Base-by-base conservation (phyloP, 208 protist genomes). In the Kentomonas sorsogonicus region DNA sequence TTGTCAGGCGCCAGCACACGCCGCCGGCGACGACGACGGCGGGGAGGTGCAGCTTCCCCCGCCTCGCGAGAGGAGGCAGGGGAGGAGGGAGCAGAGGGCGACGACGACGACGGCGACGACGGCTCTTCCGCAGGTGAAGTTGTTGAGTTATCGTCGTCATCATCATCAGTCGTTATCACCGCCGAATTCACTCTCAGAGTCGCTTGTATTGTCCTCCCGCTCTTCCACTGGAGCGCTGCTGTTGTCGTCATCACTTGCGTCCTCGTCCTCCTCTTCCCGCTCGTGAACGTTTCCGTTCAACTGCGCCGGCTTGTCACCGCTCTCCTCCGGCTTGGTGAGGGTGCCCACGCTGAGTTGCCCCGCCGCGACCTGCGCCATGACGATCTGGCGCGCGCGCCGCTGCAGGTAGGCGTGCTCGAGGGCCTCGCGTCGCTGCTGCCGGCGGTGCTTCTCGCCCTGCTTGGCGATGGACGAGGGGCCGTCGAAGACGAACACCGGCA, bases 401-500 rank as follows among this genome's bases (percentile, higher is more conserved):
- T 64, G 60, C 13, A 94, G 40, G 15, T 74, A 40, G 39, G 66
- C 58, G 46, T 63, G 57, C 3, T 65, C 71, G 53, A 72, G 53
- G 2, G 62, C 52, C 10, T 51, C 57, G 11, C 77, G 83, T 22
- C 60, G 72, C 30, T 62, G 56, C 45, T 53, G 57, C 4, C 89
- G 69, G 0, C 81, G 75, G 15, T 60, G 69, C n/a, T 90, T 53
- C 60, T 92, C 84, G 34, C 59, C 65, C 16, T 60, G 43, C 62
- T 95, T 95, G 20, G 66, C 69, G 1, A 54, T 40, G 1, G 80
- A 74, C 10, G 89, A 55, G 2, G 60, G 33, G 5, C 89, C 84
- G 59, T 95, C 89, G 50, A 95, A 95, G 2, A 95, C 89, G 76
- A 95, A 92, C 31, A 95, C 70, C 4, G 89, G 83, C 15, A 75